These are phyloP conservation scores for Penicillium cinerascens DNA, from an alignment of 495 filamentous ascomycete genomes.

Conservation along the genomic window DNA sequence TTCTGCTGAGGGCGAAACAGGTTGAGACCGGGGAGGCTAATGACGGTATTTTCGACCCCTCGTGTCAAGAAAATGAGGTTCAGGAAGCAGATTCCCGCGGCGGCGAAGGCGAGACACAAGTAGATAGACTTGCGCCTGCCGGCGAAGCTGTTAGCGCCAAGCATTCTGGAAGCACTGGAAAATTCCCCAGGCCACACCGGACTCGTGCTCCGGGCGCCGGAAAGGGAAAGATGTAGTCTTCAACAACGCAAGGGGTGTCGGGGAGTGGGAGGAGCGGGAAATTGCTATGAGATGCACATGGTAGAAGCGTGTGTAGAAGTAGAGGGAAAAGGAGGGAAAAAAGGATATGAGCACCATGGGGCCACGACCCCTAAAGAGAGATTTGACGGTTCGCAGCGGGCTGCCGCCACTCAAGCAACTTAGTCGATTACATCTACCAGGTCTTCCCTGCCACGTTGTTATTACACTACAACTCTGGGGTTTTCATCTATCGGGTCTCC, in stretches of 20 bases:
- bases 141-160: conserved; percentile 11
- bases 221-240: not conserved
- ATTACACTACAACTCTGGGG: not conserved
- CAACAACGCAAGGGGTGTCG: not conserved
- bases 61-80: conserved; percentile 15
- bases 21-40: conserved; percentile 6
- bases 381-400: not conserved
- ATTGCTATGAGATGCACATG: conserved; percentile 5
- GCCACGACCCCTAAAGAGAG: not conserved
- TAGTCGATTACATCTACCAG: not conserved
- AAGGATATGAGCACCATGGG: not conserved
- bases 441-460: not conserved
- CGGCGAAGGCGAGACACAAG: conserved; percentile 11
- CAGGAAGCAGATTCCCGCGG: conserved; percentile 8
- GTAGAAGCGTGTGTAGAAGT: not conserved
- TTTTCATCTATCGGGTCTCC: not conserved
- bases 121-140: conserved; percentile 15
- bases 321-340: not conserved
- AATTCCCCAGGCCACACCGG: not conserved
- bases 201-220: not conserved
- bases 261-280: not conserved
- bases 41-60: conserved; percentile 5
- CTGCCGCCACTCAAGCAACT: not conserved
- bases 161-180: conserved; percentile 9
- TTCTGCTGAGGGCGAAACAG: conserved; percentile 3